Percentiles rank a stretch among this genome's conserved stretches.
These are phyloP conservation scores for Pseudogymnoascus sp. DNA, from an alignment of 2,329 filamentous ascomycete species.

Conservation along the genomic window DNA sequence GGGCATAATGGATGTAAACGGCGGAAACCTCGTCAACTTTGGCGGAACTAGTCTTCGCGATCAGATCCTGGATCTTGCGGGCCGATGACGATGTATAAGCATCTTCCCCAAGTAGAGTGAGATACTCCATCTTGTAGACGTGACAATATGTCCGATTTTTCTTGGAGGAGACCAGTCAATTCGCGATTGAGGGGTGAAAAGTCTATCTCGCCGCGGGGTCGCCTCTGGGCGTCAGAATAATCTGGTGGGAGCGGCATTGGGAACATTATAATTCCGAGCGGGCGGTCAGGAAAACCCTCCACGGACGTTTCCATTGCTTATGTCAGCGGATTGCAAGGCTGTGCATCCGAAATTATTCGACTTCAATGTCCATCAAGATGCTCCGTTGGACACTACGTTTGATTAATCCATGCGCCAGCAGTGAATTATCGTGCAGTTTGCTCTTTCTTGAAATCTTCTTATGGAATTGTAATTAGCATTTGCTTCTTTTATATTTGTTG, in stretches of 20 bases:
- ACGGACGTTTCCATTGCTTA: background rate
- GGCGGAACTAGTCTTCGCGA: slow-evolving; percentile 11
- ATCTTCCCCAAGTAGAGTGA: slow-evolving; percentile 21
- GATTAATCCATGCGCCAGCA: background rate
- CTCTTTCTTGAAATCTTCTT: background rate
- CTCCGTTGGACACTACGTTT: background rate
- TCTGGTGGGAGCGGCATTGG: background rate
- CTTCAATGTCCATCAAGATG: background rate
- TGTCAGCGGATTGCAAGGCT: background rate
- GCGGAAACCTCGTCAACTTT: slow-evolving; percentile 21
- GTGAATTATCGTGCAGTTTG: slow-evolving; percentile 2
- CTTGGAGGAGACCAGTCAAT: slow-evolving; percentile 6
- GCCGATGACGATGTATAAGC: slow-evolving; percentile 25
- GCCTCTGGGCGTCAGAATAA: slow-evolving; percentile 7
- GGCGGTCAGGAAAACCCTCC: background rate
- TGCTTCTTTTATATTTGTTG: background rate
- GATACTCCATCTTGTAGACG: slow-evolving; percentile 20
- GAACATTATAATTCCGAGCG: slow-evolving; percentile 1
- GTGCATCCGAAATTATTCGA: slow-evolving; percentile 4
- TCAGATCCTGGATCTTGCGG: slow-evolving; percentile 19
- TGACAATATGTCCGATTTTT: slow-evolving; percentile 8
- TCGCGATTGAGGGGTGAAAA: slow-evolving; percentile 4
- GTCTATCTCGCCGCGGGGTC: slow-evolving; percentile 8
- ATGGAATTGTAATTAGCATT: slow-evolving; percentile 7
- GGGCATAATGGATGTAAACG: slow-evolving; percentile 24